A percentile compares a stretch with the other conserved stretches of the same genome.
Conservation (phyloP, 768 basidiomycete genomes). For the Pleurotus sapidus region DNA sequence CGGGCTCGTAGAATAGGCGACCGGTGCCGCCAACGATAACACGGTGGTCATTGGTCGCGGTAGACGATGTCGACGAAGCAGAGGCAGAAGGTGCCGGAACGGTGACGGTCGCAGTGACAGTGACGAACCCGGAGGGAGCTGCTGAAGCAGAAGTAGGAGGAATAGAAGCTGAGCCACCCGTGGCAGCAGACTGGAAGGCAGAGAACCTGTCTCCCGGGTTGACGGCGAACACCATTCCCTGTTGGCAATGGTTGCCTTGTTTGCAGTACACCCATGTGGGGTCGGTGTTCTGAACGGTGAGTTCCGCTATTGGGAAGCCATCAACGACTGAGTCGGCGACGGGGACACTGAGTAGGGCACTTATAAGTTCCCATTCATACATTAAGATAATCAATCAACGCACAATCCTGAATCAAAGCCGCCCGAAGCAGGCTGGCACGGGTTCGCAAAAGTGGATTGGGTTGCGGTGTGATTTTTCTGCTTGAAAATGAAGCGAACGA, state of each 20-base stretch:
- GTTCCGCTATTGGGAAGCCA: slow-evolving; percentile 43
- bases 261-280: slow-evolving; percentile 62
- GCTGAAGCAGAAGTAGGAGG: slow-evolving; percentile 20
- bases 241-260: slow-evolving; percentile 50
- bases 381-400: slow-evolving; percentile 14
- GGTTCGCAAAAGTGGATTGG: slow-evolving; percentile 48
- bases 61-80: slow-evolving; percentile 24
- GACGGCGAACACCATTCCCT: slow-evolving; percentile 66
- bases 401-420: slow-evolving; percentile 65
- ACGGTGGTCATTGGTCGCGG: slow-evolving; percentile 32
- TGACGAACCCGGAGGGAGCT: slow-evolving; percentile 13
- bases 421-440: slow-evolving; percentile 35
- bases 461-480: slow-evolving; percentile 61
- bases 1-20: slow-evolving; percentile 34
- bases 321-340: slow-evolving; percentile 38
- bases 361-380: neutral
- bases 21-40: slow-evolving; percentile 41
- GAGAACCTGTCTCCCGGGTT: slow-evolving; percentile 55
- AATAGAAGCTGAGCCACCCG: slow-evolving; percentile 21
- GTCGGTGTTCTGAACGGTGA: slow-evolving; percentile 36
- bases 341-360: slow-evolving; percentile 34
- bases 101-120: slow-evolving; percentile 31
- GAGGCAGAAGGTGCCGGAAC: slow-evolving; percentile 21
- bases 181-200: slow-evolving; percentile 54
- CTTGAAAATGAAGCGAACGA: slow-evolving; percentile 46